A percentile compares a stretch with the other conserved stretches of the same genome.
Conservation (phyloP, 2,329 filamentous ascomycete genomes). For the Biscogniauxia marginata region DNA sequence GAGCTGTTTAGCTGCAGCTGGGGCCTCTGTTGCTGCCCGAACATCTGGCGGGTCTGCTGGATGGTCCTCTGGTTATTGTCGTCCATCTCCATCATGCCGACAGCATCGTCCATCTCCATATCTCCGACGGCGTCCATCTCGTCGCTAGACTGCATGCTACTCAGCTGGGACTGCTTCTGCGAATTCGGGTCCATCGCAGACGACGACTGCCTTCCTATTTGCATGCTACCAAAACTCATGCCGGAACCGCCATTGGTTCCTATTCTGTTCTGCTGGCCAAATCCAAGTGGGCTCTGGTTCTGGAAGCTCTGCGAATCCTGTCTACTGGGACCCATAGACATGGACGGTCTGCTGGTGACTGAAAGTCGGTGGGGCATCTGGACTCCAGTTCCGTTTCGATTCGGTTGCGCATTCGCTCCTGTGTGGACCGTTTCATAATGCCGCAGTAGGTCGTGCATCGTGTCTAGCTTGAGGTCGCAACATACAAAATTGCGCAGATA, state of each 20-base stretch:
- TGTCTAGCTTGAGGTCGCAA: constrained; percentile 85
- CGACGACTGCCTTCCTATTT: constrained; percentile 41
- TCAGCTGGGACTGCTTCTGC: constrained; percentile 43
- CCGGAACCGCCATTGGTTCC: constrained; percentile 18
- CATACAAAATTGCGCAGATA: constrained; percentile 98
- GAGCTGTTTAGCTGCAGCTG: constrained; percentile 81
- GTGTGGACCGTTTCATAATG: constrained; percentile 95
- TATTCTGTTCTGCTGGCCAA: constrained; percentile 29
- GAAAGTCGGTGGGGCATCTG: constrained; percentile 32
- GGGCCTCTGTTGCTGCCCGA: constrained; percentile 64
- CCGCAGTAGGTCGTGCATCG: constrained; percentile 89
- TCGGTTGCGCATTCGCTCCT: constrained; percentile 49
- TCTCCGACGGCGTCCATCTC: constrained; percentile 87
- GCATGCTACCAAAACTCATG: constrained; percentile 31
- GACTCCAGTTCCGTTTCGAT: constrained; percentile 26
- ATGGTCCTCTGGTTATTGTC: constrained; percentile 60
- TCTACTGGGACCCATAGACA: constrained; percentile 25
- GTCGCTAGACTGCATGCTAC: constrained; percentile 45
- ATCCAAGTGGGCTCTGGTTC: constrained; percentile 26
- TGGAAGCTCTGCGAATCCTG: constrained; percentile 30
- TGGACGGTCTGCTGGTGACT: constrained; percentile 28
- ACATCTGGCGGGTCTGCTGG: constrained; percentile 68
- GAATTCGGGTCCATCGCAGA: constrained; percentile 27
- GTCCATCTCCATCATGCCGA: constrained; percentile 64
- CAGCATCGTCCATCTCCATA: constrained; percentile 93